phyloP scores from a whole-genome alignment of 2,329 filamentous ascomycete genomes.

The Claviceps sp. region DNA sequence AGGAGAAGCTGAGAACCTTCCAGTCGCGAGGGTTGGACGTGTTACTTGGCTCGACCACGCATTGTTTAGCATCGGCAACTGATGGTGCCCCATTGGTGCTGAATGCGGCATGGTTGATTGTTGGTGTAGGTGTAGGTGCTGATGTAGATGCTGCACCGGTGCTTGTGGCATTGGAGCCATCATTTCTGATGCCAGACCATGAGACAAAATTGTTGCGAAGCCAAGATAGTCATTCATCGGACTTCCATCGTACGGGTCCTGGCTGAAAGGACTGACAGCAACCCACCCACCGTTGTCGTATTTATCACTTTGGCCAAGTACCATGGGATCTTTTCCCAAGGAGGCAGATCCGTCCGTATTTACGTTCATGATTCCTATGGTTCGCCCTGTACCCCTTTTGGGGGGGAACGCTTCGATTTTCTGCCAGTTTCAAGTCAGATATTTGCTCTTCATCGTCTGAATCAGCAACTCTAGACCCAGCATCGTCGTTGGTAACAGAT shows the following conservation, averaged over 20 bases:
- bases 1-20: conserved; percentile 44
- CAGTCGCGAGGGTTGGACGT: conserved; percentile 43
- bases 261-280: conserved; percentile 48
- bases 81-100: conserved; percentile 38
- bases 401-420: no score
- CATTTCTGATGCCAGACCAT: conserved; percentile 37
- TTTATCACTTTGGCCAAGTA: conserved; percentile 18
- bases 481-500: not conserved
- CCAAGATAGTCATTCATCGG: conserved; percentile 54
- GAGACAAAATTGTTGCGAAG: conserved; percentile 40
- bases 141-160: conserved; percentile 19
- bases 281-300: conserved; percentile 37
- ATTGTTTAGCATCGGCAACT: conserved; percentile 56
- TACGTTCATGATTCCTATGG: conserved; percentile 19
- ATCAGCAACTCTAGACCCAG: not conserved
- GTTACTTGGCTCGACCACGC: conserved; percentile 76
- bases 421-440: not conserved
- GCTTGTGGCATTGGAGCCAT: conserved; percentile 40
- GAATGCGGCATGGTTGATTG: conserved; percentile 21
- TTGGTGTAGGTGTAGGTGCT: conserved; percentile 4
- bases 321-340: conserved; percentile 17
- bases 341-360: conserved; percentile 16
- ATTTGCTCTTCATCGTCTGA: not conserved
- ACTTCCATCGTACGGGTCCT: conserved; percentile 36
- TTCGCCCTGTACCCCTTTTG: not conserved